Evolutionary conservation across 1,284 basidiomycete species (phyloP), one percentile per base, ranked within the genome.

Genomic region (Cutaneotrichosporon daszewskae): DNA sequence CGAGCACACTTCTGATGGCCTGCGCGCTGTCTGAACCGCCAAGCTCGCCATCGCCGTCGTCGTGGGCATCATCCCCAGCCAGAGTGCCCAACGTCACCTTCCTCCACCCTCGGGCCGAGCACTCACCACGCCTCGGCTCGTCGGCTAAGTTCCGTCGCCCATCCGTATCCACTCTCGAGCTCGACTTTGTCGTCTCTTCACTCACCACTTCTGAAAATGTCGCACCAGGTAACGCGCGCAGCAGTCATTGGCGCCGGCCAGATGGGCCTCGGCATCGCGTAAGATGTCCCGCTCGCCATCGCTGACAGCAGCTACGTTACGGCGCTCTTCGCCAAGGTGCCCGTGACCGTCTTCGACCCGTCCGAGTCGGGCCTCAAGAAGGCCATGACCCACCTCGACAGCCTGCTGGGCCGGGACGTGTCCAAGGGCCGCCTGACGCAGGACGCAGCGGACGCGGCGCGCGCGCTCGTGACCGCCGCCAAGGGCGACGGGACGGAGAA

Each of bases 391-490:
- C 46, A 49, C 37, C 51, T 64, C 35, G 85, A 86, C 69, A 82
- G 81, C 58, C 79, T 95, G 4, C 76, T 97, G 17, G 80, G 77
- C n/a, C 90, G 90, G 70, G 90, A 96, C 56, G 84, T 92, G 10
- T 70, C 76, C 37, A 96, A 96, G 72, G 84, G 84, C 11, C 81
- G 83, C 38, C 74, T 96, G n/a, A 60, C 64, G 7, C 78, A 80
- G 18, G 72, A 76, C 14, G 77, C 81, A n/a, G 86, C 86, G 0
- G 81, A 84, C 29, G 84, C 83, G 37, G 84, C 87, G 0, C 73
- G 80, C 26, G 81, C 77, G 24, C 75, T 84, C 26, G 72, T 92
- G 14, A 75, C 63, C 10, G 73, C 80, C 4, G 76, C 86, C 3
- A 73, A 71, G 25, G 67, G 58, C 11, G 60, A 61, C 46, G 60